Evolutionary conservation across 805 yeast genomes (phyloP).

Genomic region (Ogataea nitratoaversa): DNA sequence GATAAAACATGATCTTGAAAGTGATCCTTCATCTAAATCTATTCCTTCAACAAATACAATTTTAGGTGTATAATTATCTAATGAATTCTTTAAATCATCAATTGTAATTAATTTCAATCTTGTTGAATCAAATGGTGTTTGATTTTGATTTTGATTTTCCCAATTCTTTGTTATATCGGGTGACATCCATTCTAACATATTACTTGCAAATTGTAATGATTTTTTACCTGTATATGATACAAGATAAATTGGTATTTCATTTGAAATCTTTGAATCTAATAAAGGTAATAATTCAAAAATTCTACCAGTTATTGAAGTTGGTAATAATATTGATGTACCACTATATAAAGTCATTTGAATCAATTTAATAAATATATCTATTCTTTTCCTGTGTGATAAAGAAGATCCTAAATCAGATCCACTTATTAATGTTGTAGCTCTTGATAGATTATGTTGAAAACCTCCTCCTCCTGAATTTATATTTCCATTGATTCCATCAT

Average conservation of each 20-base stretch:
- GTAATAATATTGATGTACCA: slow-evolving; percentile 80
- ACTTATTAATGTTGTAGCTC: slow-evolving; percentile 83
- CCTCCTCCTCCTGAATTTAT: no score
- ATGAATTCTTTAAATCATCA: slow-evolving; percentile 48
- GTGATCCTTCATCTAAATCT: slow-evolving; percentile 59
- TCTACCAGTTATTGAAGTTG: slow-evolving; percentile 77
- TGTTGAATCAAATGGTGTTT: slow-evolving; percentile 68
- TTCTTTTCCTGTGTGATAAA: slow-evolving; percentile 56
- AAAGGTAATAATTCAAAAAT: slow-evolving; percentile 67
- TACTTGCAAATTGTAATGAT: slow-evolving; percentile 73
- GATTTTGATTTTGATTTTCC: slow-evolving; percentile 66
- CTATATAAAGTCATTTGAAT: slow-evolving; percentile 62
- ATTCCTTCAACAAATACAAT: slow-evolving; percentile 75
- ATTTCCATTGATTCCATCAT: background rate
- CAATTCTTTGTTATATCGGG: slow-evolving; percentile 79
- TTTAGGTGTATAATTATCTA: slow-evolving; percentile 56
- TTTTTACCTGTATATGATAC: slow-evolving; percentile 79
- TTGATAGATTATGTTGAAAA: slow-evolving; percentile 9
- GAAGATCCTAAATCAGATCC: slow-evolving; percentile 65
- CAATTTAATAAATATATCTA: slow-evolving; percentile 57
- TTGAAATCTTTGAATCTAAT: slow-evolving; percentile 18
- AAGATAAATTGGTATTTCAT: slow-evolving; percentile 61
- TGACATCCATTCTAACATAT: slow-evolving; percentile 95
- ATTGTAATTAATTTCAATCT: slow-evolving; percentile 55
- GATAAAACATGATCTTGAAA: slow-evolving; percentile 47